Evolutionary conservation across 2,329 filamentous ascomycete genomes (phyloP).

Genomic region (Decorospora gaudefroyi): DNA sequence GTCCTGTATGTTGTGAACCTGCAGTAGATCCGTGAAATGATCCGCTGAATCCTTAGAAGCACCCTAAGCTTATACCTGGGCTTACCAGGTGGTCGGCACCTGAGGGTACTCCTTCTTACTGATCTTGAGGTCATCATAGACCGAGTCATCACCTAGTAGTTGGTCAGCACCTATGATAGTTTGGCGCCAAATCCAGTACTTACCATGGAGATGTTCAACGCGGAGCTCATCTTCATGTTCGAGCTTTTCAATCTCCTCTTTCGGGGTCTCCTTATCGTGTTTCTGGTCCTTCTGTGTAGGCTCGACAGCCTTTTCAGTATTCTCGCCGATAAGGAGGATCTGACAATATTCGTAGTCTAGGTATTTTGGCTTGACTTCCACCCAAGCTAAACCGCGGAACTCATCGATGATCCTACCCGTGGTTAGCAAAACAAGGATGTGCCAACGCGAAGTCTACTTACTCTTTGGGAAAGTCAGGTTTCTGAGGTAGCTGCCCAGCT

Average conservation of each 20-base stretch:
- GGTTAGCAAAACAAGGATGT: slow-evolving; percentile 8
- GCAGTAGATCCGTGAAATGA: neutral
- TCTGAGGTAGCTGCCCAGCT: slow-evolving; percentile 65
- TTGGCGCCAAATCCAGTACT: slow-evolving; percentile 10
- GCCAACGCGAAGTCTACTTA: slow-evolving; percentile 47
- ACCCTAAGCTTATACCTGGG: no score
- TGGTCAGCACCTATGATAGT: slow-evolving; percentile 7
- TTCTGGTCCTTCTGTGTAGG: slow-evolving; percentile 62
- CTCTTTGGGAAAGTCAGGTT: slow-evolving; percentile 71
- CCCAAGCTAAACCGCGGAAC: slow-evolving; percentile 75
- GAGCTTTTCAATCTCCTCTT: slow-evolving; percentile 73
- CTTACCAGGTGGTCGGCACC: slow-evolving; percentile 44
- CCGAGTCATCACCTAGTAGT: slow-evolving; percentile 58
- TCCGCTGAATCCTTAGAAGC: neutral
- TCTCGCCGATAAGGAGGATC: slow-evolving; percentile 77
- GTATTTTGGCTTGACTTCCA: slow-evolving; percentile 71
- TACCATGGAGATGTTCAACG: slow-evolving; percentile 63
- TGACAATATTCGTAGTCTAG: slow-evolving; percentile 76
- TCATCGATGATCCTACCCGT: slow-evolving; percentile 65
- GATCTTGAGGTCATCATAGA: slow-evolving; percentile 64
- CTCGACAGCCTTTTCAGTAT: slow-evolving; percentile 61
- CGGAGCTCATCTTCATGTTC: slow-evolving; percentile 74
- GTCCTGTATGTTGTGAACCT: neutral
- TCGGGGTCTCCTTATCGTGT: slow-evolving; percentile 62
- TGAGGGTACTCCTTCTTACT: slow-evolving; percentile 64